A percentile compares a stretch with the other conserved stretches of the same genome.
phyloP scores from a whole-genome alignment of 2,329 filamentous ascomycete genomes.

The Fusarium setosum region DNA sequence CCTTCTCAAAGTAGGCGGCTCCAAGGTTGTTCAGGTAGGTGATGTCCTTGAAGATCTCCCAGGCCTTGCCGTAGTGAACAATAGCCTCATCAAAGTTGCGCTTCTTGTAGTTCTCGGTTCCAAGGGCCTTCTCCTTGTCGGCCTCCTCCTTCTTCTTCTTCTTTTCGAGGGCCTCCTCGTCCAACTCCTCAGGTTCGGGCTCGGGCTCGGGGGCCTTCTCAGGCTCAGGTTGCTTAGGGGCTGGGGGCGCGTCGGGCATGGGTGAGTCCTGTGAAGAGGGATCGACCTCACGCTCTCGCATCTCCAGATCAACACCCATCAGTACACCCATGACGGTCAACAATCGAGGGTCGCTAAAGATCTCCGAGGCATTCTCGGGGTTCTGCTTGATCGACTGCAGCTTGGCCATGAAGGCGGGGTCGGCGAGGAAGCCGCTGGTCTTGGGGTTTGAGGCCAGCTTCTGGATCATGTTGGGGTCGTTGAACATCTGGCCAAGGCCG shows the following conservation, averaged over 20 bases:
- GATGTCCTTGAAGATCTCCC: conserved; percentile 95
- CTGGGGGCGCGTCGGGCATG: conserved; percentile 76
- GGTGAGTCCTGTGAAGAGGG: conserved; percentile 68
- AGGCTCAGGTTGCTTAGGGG: conserved; percentile 55
- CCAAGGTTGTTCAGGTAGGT: conserved; percentile 97
- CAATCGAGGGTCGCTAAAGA: conserved; percentile 92
- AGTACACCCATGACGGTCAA: conserved; percentile 93
- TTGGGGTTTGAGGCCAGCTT: conserved; percentile 97
- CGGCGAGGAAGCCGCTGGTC: conserved; percentile 83
- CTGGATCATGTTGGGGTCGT: conserved; percentile 86
- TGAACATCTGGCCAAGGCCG: conserved; percentile 93
- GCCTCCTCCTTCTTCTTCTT: conserved; percentile 93
- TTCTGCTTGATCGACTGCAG: conserved; percentile 84
- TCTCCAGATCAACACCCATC: conserved; percentile 90
- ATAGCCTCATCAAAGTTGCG: conserved; percentile 95
- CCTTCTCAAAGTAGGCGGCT: conserved; percentile 95
- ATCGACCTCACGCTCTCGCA: conserved; percentile 49
- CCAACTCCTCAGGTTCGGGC: conserved; percentile 75
- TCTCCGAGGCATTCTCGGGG: conserved; percentile 80
- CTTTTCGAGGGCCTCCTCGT: conserved; percentile 86
- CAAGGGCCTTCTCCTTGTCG: conserved; percentile 93
- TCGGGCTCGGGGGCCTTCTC: conserved; percentile 70
- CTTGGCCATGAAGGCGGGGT: conserved; percentile 90
- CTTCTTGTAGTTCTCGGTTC: conserved; percentile 98
- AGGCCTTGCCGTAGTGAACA: conserved; percentile 92